A percentile compares a stretch with the other conserved stretches of the same genome.
phyloP scores from a whole-genome alignment of 768 basidiomycete species.

The Amanita rimosa region DNA sequence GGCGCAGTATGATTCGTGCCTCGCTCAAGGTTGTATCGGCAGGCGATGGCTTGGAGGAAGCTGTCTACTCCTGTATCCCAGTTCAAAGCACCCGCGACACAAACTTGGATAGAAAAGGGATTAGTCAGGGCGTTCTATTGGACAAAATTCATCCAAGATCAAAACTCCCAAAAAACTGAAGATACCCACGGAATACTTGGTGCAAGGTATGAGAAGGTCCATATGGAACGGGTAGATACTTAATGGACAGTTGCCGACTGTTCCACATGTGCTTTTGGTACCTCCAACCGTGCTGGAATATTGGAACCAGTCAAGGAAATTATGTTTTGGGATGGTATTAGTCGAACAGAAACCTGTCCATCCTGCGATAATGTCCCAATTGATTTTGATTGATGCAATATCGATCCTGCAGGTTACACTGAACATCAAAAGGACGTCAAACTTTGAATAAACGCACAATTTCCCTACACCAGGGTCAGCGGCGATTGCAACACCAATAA shows the following conservation, averaged over 20 bases:
- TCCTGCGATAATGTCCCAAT: slow-evolving; percentile 7
- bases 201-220: slow-evolving; percentile 6
- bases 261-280: slow-evolving; percentile 3
- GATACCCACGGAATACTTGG: slow-evolving; percentile 2
- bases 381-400: slow-evolving; percentile 3
- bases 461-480: slow-evolving; percentile 4
- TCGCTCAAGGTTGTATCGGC: slow-evolving; percentile 6
- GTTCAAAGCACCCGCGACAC: slow-evolving; percentile 8
- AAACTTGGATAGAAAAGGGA: slow-evolving; percentile 4
- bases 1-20: slow-evolving; percentile 4
- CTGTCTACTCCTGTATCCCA: slow-evolving; percentile 6
- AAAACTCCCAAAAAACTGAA: not conserved
- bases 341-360: slow-evolving; percentile 9
- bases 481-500: not conserved
- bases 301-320: slow-evolving; percentile 11
- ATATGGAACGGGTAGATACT: slow-evolving; percentile 4
- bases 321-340: slow-evolving; percentile 2
- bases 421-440: not conserved
- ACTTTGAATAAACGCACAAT: not conserved
- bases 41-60: slow-evolving; percentile 7
- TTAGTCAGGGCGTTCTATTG: slow-evolving; percentile 5
- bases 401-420: slow-evolving; percentile 4
- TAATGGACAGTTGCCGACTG: slow-evolving; percentile 3
- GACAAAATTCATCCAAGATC: not conserved
- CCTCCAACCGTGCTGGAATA: slow-evolving; percentile 6